phyloP scores from a whole-genome alignment of 2,329 filamentous ascomycete species.

The Ceratocystis harringtonii region DNA sequence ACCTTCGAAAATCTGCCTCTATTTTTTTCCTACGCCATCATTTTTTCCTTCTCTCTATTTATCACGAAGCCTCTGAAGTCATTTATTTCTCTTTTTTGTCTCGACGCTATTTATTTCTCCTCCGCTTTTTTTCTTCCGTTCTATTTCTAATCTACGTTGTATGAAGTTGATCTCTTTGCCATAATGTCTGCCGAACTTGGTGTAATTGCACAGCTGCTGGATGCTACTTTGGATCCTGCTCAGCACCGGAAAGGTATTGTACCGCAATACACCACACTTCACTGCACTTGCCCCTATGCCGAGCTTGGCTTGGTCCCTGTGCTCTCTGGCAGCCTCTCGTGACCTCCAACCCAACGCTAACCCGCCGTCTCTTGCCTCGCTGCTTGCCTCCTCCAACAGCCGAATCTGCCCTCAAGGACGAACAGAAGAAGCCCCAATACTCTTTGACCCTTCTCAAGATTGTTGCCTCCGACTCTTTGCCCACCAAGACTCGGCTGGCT shows the following conservation, averaged over 20 bases:
- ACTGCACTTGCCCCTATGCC: background rate
- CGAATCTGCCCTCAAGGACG: conserved; percentile 61
- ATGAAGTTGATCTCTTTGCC: conserved; percentile 2
- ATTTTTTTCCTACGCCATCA: background rate
- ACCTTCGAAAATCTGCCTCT: conserved; percentile 4
- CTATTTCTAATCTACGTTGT: conserved; percentile 11
- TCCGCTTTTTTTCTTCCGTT: background rate
- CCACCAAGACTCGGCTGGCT: conserved; percentile 66
- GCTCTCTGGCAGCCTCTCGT: background rate
- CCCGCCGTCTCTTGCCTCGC: too few relatives aligned
- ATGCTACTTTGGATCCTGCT: conserved; percentile 75
- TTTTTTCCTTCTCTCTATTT: background rate
- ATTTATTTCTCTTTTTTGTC: conserved; percentile 1
- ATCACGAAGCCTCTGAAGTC: conserved; percentile 7
- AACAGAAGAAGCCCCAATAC: conserved; percentile 75
- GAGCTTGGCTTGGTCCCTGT: background rate
- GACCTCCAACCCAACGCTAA: background rate
- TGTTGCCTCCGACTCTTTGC: conserved; percentile 58
- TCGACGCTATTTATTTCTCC: background rate
- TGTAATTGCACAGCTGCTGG: conserved; percentile 64
- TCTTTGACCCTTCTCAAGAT: conserved; percentile 81
- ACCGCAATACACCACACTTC: conserved; percentile 22
- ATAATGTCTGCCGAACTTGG: conserved; percentile 43
- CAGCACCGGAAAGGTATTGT: conserved; percentile 71
- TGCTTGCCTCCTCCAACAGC: conserved; percentile 36